phyloP scores from a whole-genome alignment of 805 yeast genomes.

The Candida coleopterorum region DNA sequence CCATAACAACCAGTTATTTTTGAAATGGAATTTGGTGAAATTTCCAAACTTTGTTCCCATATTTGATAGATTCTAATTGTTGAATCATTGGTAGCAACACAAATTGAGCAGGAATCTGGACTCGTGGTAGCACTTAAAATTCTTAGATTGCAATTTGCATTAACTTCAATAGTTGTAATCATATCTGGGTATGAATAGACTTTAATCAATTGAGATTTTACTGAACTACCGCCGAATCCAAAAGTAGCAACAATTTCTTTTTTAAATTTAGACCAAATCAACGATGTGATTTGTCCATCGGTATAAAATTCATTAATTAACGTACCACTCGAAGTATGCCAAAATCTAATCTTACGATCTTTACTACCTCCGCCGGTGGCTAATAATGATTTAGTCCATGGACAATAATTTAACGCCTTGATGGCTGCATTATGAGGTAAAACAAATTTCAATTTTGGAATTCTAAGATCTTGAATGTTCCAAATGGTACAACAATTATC shows the following conservation, averaged over 20 bases:
- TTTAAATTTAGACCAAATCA: constrained; percentile 65
- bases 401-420: constrained; percentile 85
- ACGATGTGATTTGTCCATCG: constrained; percentile 71
- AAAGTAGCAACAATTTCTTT: constrained; percentile 73
- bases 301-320: constrained; percentile 53
- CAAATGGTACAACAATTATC: constrained; percentile 78
- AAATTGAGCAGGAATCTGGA: constrained; percentile 57
- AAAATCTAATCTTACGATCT: constrained; percentile 75
- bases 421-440: constrained; percentile 81
- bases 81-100: constrained; percentile 75
- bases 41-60: constrained; percentile 47
- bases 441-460: constrained; percentile 43
- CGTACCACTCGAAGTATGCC: constrained; percentile 84
- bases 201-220: constrained; percentile 47
- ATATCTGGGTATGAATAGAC: constrained; percentile 68
- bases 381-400: constrained; percentile 75
- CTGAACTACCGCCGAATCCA: constrained; percentile 62
- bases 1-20: constrained; percentile 21
- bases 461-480: constrained; percentile 45
- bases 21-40: constrained; percentile 9
- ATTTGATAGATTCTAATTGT: constrained; percentile 70
- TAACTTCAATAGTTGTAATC: constrained; percentile 44
- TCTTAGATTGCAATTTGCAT: constrained; percentile 48
- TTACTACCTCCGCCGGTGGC: constrained; percentile 92
- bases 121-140: constrained; percentile 64